Conservation (phyloP, 2,329 filamentous ascomycete genomes). For the Aureobasidium sp. region DNA sequence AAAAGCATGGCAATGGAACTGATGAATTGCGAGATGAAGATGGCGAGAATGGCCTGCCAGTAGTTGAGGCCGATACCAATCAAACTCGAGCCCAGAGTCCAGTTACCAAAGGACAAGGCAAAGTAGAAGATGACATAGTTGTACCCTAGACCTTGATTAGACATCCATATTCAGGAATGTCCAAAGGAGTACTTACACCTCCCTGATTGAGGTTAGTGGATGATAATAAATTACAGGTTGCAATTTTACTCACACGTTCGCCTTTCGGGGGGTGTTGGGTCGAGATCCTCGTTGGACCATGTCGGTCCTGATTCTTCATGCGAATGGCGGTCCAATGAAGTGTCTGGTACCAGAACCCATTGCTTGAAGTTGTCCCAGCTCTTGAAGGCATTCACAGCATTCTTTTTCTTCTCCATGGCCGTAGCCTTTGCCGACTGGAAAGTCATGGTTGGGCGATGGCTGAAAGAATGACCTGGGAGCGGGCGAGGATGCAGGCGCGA, state of each 20-base stretch:
- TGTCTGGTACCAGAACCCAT: slow-evolving; percentile 19
- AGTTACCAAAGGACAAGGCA: slow-evolving; percentile 34
- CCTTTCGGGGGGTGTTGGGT: slow-evolving; percentile 31
- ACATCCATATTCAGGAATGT: background rate
- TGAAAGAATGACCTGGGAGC: background rate
- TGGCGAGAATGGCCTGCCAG: slow-evolving; percentile 38
- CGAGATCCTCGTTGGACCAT: slow-evolving; percentile 25
- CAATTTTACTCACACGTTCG: slow-evolving; percentile 23
- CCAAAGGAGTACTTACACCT: slow-evolving; percentile 18
- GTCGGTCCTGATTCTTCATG: slow-evolving; percentile 15
- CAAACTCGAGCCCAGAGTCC: slow-evolving; percentile 33
- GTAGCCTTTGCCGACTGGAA: slow-evolving; percentile 1
- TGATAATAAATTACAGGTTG: no score
- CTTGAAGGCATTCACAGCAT: slow-evolving; percentile 16
- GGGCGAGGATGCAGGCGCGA: background rate
- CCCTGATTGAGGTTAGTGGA: slow-evolving; percentile 6
- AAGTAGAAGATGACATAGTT: slow-evolving; percentile 35
- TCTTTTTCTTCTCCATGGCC: slow-evolving; percentile 13
- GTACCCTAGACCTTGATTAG: slow-evolving; percentile 18
- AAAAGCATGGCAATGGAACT: slow-evolving; percentile 36
- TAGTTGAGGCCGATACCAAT: slow-evolving; percentile 36
- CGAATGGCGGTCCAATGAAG: slow-evolving; percentile 17
- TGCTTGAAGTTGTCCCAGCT: slow-evolving; percentile 18
- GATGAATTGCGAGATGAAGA: slow-evolving; percentile 36
- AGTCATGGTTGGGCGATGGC: background rate